Evolutionary conservation across 73 alveolate species (phyloP).

Genomic region (Paramecium caudatum): DNA sequence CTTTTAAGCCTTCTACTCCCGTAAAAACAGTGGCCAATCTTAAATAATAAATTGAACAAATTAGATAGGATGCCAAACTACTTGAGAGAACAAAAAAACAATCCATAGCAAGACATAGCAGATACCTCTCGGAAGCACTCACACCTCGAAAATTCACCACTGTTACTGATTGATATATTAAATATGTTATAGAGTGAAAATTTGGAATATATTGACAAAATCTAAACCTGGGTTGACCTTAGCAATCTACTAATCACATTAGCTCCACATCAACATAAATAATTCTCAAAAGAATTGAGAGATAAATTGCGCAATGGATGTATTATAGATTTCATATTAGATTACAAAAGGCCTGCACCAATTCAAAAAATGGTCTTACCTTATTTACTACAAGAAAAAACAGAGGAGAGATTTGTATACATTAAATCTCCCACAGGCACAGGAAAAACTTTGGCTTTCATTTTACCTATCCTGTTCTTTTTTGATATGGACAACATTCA

Average conservation of each 20-base stretch:
- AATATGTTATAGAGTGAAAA: neutral
- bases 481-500: conserved; percentile 32
- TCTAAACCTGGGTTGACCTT: neutral
- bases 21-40: neutral
- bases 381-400: conserved; percentile 30
- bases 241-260: neutral
- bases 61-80: neutral
- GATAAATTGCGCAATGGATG: neutral
- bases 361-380: conserved; percentile 64
- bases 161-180: conserved; percentile 49
- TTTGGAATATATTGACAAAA: neutral
- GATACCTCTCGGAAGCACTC: neutral
- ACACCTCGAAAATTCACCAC: neutral
- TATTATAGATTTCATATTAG: neutral
- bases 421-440: conserved; percentile 67
- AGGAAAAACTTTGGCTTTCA: conserved; percentile 60
- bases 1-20: neutral
- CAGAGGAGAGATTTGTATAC: conserved; percentile 47
- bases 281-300: neutral
- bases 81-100: neutral
- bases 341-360: conserved; percentile 36
- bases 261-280: neutral
- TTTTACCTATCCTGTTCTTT: conserved; percentile 36
- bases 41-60: conserved; percentile 20
- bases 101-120: conserved; percentile 24